Evolutionary conservation across 805 yeast genomes (phyloP).

Genomic region (Suhomyces prunicola): DNA sequence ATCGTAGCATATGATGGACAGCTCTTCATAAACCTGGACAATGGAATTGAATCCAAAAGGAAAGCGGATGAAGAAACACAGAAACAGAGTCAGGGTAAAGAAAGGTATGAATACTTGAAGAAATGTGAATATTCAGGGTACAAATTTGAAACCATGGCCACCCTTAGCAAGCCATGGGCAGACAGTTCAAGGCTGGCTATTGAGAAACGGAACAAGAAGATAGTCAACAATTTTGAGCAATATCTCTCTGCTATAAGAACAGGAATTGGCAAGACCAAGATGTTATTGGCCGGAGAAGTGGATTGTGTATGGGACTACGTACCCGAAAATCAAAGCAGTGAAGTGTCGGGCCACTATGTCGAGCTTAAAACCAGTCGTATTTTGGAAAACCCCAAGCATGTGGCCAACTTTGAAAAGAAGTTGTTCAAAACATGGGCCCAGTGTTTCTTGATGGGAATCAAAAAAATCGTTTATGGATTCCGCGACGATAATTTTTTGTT

Average conservation of each 20-base stretch:
- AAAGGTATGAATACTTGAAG: conserved; percentile 28
- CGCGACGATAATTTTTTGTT: conserved; percentile 70
- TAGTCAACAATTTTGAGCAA: conserved; percentile 72
- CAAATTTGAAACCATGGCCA: conserved; percentile 79
- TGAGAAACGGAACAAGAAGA: conserved; percentile 58
- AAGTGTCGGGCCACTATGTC: conserved; percentile 68
- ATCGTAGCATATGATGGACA: conserved; percentile 73
- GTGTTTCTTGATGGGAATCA: conserved; percentile 82
- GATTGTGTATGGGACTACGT: conserved; percentile 86
- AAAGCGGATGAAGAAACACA: conserved; percentile 18
- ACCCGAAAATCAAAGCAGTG: conserved; percentile 44
- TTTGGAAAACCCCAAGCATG: conserved; percentile 54
- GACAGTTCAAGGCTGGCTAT: conserved; percentile 61
- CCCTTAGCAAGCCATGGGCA: conserved; percentile 74
- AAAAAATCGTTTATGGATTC: conserved; percentile 80
- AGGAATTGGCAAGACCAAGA: conserved; percentile 70
- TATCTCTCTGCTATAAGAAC: conserved; percentile 78
- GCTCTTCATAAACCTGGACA: conserved; percentile 56
- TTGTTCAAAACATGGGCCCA: conserved; percentile 88
- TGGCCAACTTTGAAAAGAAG: conserved; percentile 69
- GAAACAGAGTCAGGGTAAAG: conserved; percentile 15
- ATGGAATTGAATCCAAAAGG: conserved; percentile 33
- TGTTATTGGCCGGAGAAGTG: conserved; percentile 84
- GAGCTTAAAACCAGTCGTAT: conserved; percentile 75
- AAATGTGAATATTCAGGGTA: conserved; percentile 65